Conservation (phyloP, 1,139 yeast species). For the Scheffersomyces insectosa region DNA sequence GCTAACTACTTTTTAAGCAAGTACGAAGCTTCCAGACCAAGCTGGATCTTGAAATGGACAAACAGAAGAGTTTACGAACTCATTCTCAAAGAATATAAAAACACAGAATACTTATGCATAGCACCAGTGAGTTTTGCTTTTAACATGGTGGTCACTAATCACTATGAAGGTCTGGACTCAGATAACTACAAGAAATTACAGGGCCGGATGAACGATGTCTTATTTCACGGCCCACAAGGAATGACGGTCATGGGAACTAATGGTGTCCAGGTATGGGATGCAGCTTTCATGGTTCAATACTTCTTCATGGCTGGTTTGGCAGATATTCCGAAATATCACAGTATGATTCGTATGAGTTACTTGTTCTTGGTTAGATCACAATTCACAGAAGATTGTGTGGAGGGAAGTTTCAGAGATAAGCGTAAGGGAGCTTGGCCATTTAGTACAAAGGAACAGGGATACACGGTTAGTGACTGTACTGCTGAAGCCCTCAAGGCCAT, state of each 20-base stretch:
- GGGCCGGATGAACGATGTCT: constrained; percentile 68
- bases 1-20: constrained; percentile 59
- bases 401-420: constrained; percentile 79
- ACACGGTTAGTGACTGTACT: constrained; percentile 95
- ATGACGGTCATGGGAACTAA: constrained; percentile 95
- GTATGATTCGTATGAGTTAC: constrained; percentile 63
- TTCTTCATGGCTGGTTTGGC: constrained; percentile 79
- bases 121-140: constrained; percentile 95
- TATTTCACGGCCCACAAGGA: constrained; percentile 89
- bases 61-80: constrained; percentile 59
- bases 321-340: constrained; percentile 64
- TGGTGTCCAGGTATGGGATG: constrained; percentile 98
- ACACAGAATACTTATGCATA: constrained; percentile 81
- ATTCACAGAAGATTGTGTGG: constrained; percentile 75
- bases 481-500: constrained; percentile 96
- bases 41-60: constrained; percentile 61
- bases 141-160: constrained; percentile 67
- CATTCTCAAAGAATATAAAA: constrained; percentile 69
- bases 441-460: constrained; percentile 93
- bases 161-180: constrained; percentile 73
- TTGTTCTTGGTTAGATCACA: constrained; percentile 79
- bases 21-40: constrained; percentile 78
- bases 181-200: constrained; percentile 55
- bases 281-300: constrained; percentile 86
- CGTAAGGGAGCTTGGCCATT: constrained; percentile 97